Base-by-base conservation (phyloP, 768 basidiomycete genomes). In the Hysterangium stoloniferum region DNA sequence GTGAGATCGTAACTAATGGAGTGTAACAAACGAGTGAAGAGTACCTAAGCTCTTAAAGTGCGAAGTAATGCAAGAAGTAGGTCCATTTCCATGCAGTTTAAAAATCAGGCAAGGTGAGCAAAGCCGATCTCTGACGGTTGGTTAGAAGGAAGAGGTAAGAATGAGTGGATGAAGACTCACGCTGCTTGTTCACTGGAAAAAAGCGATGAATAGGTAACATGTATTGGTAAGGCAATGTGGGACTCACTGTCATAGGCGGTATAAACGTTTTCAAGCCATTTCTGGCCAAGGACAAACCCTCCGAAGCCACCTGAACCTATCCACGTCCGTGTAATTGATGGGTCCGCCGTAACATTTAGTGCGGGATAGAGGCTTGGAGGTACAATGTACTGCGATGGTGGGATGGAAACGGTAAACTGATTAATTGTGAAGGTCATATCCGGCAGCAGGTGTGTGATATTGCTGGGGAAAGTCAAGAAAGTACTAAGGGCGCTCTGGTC, bases 201-300 rank as follows among this genome's bases (percentile, higher is more conserved):
- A 22, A 17, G n/a, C 25, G 2, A 15, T 20, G 24, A 9, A 9
- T 5, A 12, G 24, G 13, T 17, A 38, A n/a, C 5, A 28, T 27
- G 12, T 27, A 15, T 15, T 25, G 3, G 24, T 4, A 45, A 45
- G 25, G n/a, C 19, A 40, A 6, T 4, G 37, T 9, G 37, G 27
- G n/a, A 50, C 48, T 1, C 29, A 50, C 48, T 50, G 19, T 50
- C 48, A 29, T 50, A 50, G 1, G 24, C 48, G 36, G 37, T 41
- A 37, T 50, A 50, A 7, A 27, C 36, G 17, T 6, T 22, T 33
- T 50, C 48, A 20, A 50, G 36, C 48, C 35, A 37, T 31, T 50
- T 50, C 48, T 50, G 48, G 15, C 48, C 48, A n/a, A 50, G n/a
- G 12, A 25, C 1, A 20, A 24, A 42, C 12, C 27, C 12, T 11